phyloP scores from a whole-genome alignment of 441 rosid genomes.

The Manihot esculenta region DNA sequence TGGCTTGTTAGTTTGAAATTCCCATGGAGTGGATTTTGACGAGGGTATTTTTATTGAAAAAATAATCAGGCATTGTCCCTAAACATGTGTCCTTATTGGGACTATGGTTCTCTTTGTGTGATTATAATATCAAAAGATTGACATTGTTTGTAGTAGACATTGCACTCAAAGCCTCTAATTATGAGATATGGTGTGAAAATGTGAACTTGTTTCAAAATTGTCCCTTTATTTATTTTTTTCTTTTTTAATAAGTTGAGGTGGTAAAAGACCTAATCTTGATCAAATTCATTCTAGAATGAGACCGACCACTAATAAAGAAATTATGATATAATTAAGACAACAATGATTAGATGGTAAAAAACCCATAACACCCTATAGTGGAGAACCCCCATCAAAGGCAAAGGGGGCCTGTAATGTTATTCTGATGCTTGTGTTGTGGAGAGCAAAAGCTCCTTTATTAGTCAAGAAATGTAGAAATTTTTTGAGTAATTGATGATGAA shows the following conservation, averaged over 20 bases:
- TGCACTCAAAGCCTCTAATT: conserved; percentile 11
- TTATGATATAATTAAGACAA: conserved; percentile 31
- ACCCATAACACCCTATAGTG: conserved; percentile 15
- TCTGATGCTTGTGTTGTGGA: conserved; percentile 34
- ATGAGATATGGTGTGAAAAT: conserved; percentile 27
- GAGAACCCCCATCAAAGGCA: conserved; percentile 22
- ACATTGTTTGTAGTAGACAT: conserved; percentile 14
- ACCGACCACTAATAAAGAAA: conserved; percentile 42
- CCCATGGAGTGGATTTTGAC: conserved; percentile 7
- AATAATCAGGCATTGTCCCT: not conserved
- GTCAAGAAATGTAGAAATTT: conserved; percentile 1
- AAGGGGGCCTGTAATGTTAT: conserved; percentile 43
- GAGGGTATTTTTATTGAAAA: not conserved
- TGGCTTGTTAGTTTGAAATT: conserved; percentile 8
- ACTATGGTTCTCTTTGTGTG: not conserved
- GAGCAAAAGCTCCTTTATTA: conserved; percentile 19
- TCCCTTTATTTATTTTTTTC: not conserved
- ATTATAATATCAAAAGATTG: conserved; percentile 4
- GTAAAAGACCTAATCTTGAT: conserved; percentile 38
- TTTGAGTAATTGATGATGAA: not conserved
- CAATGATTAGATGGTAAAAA: conserved; percentile 23
- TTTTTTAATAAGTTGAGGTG: conserved; percentile 20
- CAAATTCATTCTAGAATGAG: conserved; percentile 38
- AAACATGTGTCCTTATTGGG: conserved; percentile 13
- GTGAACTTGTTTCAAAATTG: conserved; percentile 13